Conservation (phyloP, 1,284 basidiomycete species). For the Trametes versicolor region DNA sequence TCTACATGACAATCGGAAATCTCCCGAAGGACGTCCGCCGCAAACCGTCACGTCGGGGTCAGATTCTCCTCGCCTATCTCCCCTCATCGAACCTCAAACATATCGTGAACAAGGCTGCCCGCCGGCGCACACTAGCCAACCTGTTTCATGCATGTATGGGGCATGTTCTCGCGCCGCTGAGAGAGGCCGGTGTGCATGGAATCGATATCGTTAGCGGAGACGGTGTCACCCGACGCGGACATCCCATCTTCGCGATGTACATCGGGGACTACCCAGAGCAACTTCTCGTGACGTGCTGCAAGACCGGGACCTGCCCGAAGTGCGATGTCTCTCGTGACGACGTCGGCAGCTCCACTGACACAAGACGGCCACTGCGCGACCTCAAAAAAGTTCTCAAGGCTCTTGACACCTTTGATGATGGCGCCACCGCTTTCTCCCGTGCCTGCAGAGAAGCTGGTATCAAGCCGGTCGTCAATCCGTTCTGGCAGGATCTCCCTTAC, state of each 20-base stretch:
- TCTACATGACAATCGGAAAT: slow-evolving; percentile 48
- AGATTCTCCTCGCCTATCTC: slow-evolving; percentile 52
- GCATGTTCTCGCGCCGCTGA: slow-evolving; percentile 32
- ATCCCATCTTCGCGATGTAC: slow-evolving; percentile 42
- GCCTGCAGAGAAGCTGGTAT: slow-evolving; percentile 30
- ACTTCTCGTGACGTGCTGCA: slow-evolving; percentile 34
- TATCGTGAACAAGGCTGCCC: slow-evolving; percentile 38
- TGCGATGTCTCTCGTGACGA: slow-evolving; percentile 37
- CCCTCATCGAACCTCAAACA: slow-evolving; percentile 46
- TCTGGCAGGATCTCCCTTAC: slow-evolving; percentile 28
- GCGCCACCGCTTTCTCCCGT: not conserved
- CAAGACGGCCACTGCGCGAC: not conserved
- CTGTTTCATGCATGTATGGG: slow-evolving; percentile 39
- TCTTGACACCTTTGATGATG: not conserved
- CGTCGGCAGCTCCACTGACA: slow-evolving; percentile 36
- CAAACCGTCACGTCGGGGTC: slow-evolving; percentile 46
- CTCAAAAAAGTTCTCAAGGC: not conserved
- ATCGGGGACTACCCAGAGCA: slow-evolving; percentile 40
- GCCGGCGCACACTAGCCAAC: slow-evolving; percentile 30
- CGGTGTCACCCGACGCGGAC: slow-evolving; percentile 35
- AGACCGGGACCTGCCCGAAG: slow-evolving; percentile 1
- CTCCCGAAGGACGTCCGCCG: slow-evolving; percentile 51
- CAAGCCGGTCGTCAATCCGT: slow-evolving; percentile 13
- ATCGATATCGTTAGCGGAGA: slow-evolving; percentile 38
- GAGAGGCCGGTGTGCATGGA: slow-evolving; percentile 26